Conservation (phyloP, 805 yeast genomes). For the Metschnikowia shivogae region DNA sequence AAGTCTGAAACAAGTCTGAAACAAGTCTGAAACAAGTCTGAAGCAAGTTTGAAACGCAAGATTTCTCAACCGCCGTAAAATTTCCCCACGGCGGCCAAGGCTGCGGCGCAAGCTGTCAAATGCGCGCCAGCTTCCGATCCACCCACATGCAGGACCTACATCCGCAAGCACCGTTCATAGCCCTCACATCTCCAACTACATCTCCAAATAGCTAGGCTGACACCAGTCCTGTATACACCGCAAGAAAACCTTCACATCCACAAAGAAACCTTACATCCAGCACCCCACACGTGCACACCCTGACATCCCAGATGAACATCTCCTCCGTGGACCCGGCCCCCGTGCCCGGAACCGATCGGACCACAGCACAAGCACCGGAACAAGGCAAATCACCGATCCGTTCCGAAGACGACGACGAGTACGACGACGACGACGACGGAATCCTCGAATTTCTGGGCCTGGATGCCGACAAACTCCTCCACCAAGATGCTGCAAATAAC, state of each 20-base stretch:
- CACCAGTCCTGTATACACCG: too few relatives aligned
- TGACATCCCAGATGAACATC: slow-evolving; percentile 1
- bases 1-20: background rate
- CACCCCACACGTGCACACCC: background rate
- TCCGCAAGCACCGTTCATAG: too few relatives aligned
- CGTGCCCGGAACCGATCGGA: background rate
- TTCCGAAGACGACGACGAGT: slow-evolving; percentile 3
- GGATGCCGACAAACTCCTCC: background rate
- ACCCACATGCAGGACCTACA: too few relatives aligned
- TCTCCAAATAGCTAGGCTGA: too few relatives aligned
- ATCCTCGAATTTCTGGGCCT: background rate
- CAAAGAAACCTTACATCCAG: background rate
- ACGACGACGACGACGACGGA: slow-evolving; percentile 1
- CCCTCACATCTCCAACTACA: too few relatives aligned
- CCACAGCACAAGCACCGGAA: background rate
- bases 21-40: background rate
- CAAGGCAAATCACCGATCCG: background rate
- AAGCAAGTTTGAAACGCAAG: background rate
- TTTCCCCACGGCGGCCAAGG: too few relatives aligned
- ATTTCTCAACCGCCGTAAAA: too few relatives aligned
- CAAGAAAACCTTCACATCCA: too few relatives aligned
- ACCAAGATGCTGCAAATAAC: background rate
- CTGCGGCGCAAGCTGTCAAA: too few relatives aligned
- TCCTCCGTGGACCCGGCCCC: slow-evolving; percentile 3
- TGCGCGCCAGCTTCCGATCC: too few relatives aligned